Evolutionary conservation across 2,329 filamentous ascomycete species (phyloP).

Genomic region (Cryphonectria nitschkei): DNA sequence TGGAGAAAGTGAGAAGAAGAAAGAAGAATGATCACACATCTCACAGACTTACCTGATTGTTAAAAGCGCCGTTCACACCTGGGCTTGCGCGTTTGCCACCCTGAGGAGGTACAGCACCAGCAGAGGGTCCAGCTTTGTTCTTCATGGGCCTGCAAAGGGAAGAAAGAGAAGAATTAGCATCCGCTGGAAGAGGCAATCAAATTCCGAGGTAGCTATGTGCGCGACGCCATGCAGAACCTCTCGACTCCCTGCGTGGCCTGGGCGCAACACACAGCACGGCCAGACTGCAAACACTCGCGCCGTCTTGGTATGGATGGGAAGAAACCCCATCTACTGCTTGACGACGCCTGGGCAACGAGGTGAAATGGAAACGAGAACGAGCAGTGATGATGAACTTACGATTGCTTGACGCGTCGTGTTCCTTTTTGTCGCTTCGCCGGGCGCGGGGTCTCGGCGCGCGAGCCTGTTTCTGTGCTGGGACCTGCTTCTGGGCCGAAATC

Average conservation of each 20-base stretch:
- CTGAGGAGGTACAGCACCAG: slow-evolving; percentile 70
- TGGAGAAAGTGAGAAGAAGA: slow-evolving; percentile 12
- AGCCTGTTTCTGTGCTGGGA: slow-evolving; percentile 53
- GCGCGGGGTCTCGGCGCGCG: slow-evolving; percentile 64
- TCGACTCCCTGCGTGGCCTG: background rate
- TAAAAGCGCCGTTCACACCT: slow-evolving; percentile 57
- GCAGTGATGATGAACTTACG: slow-evolving; percentile 55
- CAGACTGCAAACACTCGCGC: background rate
- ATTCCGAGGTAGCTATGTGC: background rate
- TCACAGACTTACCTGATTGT: slow-evolving; percentile 56
- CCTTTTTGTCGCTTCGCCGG: slow-evolving; percentile 54
- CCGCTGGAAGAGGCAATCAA: too few species aligned
- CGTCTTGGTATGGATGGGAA: background rate
- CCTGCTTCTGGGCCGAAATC: slow-evolving; percentile 53
- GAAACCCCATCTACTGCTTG: background rate
- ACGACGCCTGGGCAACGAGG: too few species aligned
- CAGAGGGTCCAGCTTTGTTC: slow-evolving; percentile 63
- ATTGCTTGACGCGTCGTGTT: slow-evolving; percentile 67
- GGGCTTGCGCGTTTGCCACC: slow-evolving; percentile 67
- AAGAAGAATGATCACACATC: background rate
- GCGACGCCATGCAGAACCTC: background rate
- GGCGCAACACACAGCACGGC: slow-evolving; percentile 10
- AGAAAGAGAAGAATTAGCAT: slow-evolving; percentile 31
- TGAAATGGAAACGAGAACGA: background rate
- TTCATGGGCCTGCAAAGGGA: slow-evolving; percentile 67